These are phyloP conservation scores for Scytalidium lignicola DNA, from an alignment of 2,329 filamentous ascomycete genomes.

Conservation along the genomic window DNA sequence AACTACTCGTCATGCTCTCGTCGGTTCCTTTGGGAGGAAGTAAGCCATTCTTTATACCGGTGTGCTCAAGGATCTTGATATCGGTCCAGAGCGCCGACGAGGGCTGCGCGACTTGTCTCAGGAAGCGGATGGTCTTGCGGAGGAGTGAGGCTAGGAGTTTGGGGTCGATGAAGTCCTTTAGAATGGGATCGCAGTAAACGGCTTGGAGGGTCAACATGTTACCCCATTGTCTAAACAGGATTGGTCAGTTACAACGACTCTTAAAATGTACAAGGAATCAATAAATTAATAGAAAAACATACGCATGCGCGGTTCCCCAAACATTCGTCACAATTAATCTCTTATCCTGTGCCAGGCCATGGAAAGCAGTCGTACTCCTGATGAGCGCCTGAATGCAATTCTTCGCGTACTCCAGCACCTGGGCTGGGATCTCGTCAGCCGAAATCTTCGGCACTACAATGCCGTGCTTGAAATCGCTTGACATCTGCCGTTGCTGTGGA, in stretches of 20 bases:
- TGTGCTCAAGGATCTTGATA: slow-evolving; percentile 60
- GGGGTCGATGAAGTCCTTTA: slow-evolving; percentile 53
- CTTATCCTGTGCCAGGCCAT: slow-evolving; percentile 50
- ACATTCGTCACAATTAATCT: slow-evolving; percentile 88
- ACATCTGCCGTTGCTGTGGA: slow-evolving; percentile 7
- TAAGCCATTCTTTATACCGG: slow-evolving; percentile 16
- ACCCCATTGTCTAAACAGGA: slow-evolving; percentile 77
- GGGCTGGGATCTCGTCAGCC: slow-evolving; percentile 32
- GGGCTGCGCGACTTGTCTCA: slow-evolving; percentile 63
- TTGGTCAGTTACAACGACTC: slow-evolving; percentile 2
- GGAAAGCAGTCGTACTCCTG: slow-evolving; percentile 79
- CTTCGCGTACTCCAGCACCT: slow-evolving; percentile 49
- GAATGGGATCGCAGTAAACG: slow-evolving; percentile 62
- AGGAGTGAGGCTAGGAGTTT: slow-evolving; percentile 57
- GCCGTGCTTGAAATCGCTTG: slow-evolving; percentile 17
- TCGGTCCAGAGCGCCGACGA: slow-evolving; percentile 73
- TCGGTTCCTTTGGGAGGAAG: not conserved
- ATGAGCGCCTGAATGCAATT: slow-evolving; percentile 60
- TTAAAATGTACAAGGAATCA: not conserved
- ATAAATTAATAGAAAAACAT: slow-evolving; percentile 46
- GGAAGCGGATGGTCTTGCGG: slow-evolving; percentile 68
- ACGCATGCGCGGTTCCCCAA: slow-evolving; percentile 94
- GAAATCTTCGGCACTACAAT: slow-evolving; percentile 30
- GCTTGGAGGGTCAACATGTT: slow-evolving; percentile 89
- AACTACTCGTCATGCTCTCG: slow-evolving; percentile 16